Evolutionary conservation across 345 rosid species (phyloP).

Genomic region (Eucalyptus microcorys): DNA sequence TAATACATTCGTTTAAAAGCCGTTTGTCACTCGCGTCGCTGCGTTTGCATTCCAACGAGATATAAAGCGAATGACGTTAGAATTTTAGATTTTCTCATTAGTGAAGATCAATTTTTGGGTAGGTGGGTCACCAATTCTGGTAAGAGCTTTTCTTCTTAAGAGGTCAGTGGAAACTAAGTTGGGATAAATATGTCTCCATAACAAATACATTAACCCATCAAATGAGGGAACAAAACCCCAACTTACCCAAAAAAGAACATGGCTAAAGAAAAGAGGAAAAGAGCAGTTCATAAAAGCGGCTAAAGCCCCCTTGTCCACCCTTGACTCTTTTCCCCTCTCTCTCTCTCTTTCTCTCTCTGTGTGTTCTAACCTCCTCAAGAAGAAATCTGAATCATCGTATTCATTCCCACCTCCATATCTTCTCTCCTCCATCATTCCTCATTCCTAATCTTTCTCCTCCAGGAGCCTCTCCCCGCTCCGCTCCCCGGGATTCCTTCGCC

Average conservation of each 20-base stretch:
- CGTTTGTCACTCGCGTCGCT: accelerated
- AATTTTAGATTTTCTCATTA: not conserved
- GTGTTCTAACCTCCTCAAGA: not conserved
- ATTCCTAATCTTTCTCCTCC: not conserved
- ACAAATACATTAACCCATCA: not conserved
- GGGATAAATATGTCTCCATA: not conserved
- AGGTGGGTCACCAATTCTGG: not conserved
- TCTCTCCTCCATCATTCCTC: not conserved
- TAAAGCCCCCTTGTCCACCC: not conserved
- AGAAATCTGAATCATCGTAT: not conserved
- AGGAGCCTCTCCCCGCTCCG: not conserved
- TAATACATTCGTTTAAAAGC: accelerated
- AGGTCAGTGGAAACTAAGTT: not conserved
- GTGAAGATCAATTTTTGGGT: not conserved
- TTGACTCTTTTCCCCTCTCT: not conserved
- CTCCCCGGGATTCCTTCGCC: not conserved
- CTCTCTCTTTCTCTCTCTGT: not conserved
- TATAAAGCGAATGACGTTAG: accelerated
- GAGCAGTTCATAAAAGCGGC: not conserved
- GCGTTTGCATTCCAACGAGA: accelerated
- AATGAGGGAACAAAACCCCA: not conserved
- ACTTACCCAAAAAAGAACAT: not conserved
- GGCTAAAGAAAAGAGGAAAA: not conserved
- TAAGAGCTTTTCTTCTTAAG: too few species aligned
- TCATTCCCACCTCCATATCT: not conserved